Evolutionary conservation across 2,329 filamentous ascomycete genomes (phyloP).

Genomic region (Colletotrichum liriopes): DNA sequence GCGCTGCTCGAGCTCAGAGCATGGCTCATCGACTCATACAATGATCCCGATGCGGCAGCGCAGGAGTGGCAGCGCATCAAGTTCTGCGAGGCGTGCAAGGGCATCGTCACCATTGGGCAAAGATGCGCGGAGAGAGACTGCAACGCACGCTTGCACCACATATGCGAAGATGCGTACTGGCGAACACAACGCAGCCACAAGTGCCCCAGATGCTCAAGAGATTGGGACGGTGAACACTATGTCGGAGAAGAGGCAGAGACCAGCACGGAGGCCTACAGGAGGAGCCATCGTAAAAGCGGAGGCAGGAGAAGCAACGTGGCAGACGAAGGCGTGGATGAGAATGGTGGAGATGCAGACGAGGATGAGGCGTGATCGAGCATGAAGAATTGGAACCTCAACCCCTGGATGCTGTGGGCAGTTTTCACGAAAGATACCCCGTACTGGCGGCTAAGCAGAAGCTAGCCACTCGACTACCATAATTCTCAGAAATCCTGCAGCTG

Average conservation of each 20-base stretch:
- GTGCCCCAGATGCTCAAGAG: conserved; percentile 74
- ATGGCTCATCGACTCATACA: conserved; percentile 93
- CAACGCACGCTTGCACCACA: conserved; percentile 80
- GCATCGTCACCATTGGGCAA: conserved; percentile 89
- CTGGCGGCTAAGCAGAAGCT: conserved; percentile 15
- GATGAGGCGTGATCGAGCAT: conserved; percentile 26
- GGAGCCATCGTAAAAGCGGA: conserved; percentile 57
- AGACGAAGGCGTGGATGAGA: conserved; percentile 46
- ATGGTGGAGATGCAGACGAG: conserved; percentile 49
- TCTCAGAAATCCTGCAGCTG: conserved; percentile 1
- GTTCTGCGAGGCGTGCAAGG: conserved; percentile 88
- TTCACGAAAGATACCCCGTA: conserved; percentile 35
- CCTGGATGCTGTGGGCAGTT: conserved; percentile 9
- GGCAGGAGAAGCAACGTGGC: conserved; percentile 52
- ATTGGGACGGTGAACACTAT: conserved; percentile 66
- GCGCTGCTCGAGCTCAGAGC: conserved; percentile 86
- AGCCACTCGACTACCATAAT: conserved; percentile 19
- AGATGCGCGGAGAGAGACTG: conserved; percentile 81
- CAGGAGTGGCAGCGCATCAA: conserved; percentile 84
- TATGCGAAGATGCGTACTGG: conserved; percentile 83
- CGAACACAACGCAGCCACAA: conserved; percentile 72
- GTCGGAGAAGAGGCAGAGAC: conserved; percentile 73
- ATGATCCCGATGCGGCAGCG: conserved; percentile 76
- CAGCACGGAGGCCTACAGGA: conserved; percentile 65
- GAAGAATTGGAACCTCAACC: conserved; percentile 2